Evolutionary conservation across 805 yeast species (phyloP).

Genomic region (Clavispora santaluciae): DNA sequence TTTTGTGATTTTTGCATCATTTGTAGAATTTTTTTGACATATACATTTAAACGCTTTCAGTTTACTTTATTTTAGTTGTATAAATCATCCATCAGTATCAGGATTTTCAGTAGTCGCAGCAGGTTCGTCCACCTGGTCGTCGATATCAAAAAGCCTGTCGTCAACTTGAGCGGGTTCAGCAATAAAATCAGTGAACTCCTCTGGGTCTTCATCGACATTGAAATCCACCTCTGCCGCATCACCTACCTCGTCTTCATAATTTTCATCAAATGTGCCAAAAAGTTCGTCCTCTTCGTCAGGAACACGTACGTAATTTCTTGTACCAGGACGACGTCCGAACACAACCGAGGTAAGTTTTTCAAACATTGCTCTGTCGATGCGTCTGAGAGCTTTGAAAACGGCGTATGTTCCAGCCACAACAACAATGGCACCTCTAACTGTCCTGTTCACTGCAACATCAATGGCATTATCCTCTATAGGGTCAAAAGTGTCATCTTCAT

Average conservation of each 20-base stretch:
- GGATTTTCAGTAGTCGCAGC: neutral
- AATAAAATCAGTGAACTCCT: conserved; percentile 12
- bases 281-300: conserved; percentile 40
- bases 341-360: conserved; percentile 26
- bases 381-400: conserved; percentile 27
- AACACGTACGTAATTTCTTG: conserved; percentile 37
- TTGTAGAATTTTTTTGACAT: neutral
- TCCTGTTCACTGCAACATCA: conserved; percentile 53
- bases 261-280: conserved; percentile 38
- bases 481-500: conserved; percentile 54
- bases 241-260: conserved; percentile 34
- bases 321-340: conserved; percentile 36
- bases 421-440: conserved; percentile 55
- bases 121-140: conserved; percentile 22
- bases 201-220: conserved; percentile 18
- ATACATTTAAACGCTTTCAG: neutral
- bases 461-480: conserved; percentile 59
- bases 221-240: conserved; percentile 25
- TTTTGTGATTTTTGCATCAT: neutral
- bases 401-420: conserved; percentile 39
- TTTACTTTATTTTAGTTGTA: neutral
- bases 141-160: conserved; percentile 27
- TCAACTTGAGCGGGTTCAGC: conserved; percentile 13
- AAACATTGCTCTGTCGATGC: conserved; percentile 29
- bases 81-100: neutral